phyloP scores from a whole-genome alignment of 495 filamentous ascomycete species.

The Sporormia fimetaria region DNA sequence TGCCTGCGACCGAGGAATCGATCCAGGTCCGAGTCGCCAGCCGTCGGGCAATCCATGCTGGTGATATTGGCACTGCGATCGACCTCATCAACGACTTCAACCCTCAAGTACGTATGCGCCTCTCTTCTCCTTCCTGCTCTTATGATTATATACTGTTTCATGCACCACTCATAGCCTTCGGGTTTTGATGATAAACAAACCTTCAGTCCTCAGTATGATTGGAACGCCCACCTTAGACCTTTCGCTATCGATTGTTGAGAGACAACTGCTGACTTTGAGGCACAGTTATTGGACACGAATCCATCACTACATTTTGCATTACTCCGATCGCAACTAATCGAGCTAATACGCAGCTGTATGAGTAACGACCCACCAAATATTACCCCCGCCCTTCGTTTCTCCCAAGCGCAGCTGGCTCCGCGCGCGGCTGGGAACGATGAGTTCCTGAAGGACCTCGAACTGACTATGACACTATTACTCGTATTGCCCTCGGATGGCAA shows the following conservation, averaged over 20 bases:
- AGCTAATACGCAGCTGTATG: constrained; percentile 73
- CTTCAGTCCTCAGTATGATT: constrained; percentile 96
- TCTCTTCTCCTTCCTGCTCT: constrained; percentile 34
- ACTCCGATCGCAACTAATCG: constrained; percentile 81
- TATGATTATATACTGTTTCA: constrained; percentile 95
- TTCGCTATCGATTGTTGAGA: constrained; percentile 25
- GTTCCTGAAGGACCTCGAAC: constrained; percentile 80
- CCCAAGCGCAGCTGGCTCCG: constrained; percentile 73
- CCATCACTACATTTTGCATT: constrained; percentile 81
- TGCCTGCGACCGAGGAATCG: constrained; percentile 53
- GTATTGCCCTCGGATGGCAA: constrained; percentile 62
- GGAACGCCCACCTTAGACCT: constrained; percentile 15
- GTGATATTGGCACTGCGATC: constrained; percentile 75
- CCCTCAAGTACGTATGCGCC: constrained; percentile 58
- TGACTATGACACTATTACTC: constrained; percentile 83
- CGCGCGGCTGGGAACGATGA: constrained; percentile 68
- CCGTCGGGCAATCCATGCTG: constrained; percentile 65
- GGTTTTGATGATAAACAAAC: constrained; percentile 88
- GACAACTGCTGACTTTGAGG: constrained; percentile 2
- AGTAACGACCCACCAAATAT: constrained; percentile 58
- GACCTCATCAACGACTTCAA: constrained; percentile 80
- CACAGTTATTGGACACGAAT: constrained; percentile 76
- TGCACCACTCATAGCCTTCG: constrained; percentile 98
- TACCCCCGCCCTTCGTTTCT: constrained; percentile 72
- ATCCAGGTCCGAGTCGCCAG: constrained; percentile 73